phyloP scores from a whole-genome alignment of 169 alveolate species.

The Plasmodium ovale region DNA sequence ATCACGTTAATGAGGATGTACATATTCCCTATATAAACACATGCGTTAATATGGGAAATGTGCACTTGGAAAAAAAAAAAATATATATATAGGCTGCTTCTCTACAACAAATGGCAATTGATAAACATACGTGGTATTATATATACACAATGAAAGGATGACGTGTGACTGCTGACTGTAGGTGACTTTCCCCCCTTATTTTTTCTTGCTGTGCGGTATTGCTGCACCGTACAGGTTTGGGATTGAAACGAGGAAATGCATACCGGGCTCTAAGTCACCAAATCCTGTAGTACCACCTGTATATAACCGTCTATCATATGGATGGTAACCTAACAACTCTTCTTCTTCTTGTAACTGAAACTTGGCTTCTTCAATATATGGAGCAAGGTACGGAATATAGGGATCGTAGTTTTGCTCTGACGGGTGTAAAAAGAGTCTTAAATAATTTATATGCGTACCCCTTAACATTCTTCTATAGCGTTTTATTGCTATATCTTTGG shows the following conservation, averaged over 20 bases:
- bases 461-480: slow-evolving; percentile 88
- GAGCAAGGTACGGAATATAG: slow-evolving; percentile 90
- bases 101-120: too few species aligned
- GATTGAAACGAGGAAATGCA: slow-evolving; percentile 85
- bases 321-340: slow-evolving; percentile 90
- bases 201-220: slow-evolving; percentile 65
- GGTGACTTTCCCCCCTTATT: slow-evolving; percentile 3
- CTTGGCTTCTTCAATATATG: slow-evolving; percentile 92
- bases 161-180: too few species aligned
- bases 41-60: too few species aligned
- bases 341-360: slow-evolving; percentile 92
- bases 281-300: slow-evolving; percentile 89
- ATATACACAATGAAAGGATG: background rate
- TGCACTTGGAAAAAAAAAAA: too few species aligned
- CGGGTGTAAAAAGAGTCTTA: slow-evolving; percentile 82
- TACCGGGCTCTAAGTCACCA: slow-evolving; percentile 88
- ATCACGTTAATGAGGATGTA: too few species aligned
- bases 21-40: too few species aligned
- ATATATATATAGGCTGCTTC: too few species aligned
- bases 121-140: background rate
- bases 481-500: slow-evolving; percentile 85
- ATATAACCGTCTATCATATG: slow-evolving; percentile 86
- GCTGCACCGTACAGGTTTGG: slow-evolving; percentile 87
- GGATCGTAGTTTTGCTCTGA: slow-evolving; percentile 92
- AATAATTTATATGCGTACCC: slow-evolving; percentile 84